Evolutionary conservation across 306 rosid genomes (phyloP).

Genomic region (Cicer yamashitae): DNA sequence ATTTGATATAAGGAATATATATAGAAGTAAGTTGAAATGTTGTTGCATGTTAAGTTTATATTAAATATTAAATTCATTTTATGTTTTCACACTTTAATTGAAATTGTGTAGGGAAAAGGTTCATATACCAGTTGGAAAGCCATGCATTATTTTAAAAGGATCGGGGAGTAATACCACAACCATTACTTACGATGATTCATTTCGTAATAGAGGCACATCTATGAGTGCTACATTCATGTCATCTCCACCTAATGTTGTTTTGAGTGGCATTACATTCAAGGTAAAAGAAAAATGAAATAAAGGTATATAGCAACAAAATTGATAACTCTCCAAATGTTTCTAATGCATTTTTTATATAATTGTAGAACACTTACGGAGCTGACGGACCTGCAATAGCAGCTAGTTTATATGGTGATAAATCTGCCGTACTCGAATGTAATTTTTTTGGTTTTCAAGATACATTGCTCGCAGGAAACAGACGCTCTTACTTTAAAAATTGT

Average conservation of each 20-base stretch:
- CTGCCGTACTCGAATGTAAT: neutral
- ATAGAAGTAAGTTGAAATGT: neutral
- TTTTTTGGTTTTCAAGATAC: neutral
- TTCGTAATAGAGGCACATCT: neutral
- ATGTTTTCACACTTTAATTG: neutral
- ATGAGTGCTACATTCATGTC: neutral
- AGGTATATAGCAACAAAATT: neutral
- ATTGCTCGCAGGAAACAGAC: neutral
- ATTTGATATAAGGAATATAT: neutral
- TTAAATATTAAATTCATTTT: neutral
- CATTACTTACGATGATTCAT: neutral
- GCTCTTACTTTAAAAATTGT: neutral
- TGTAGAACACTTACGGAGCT: neutral
- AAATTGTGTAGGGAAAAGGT: constrained; percentile 2
- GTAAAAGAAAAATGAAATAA: neutral
- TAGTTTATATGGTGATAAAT: neutral
- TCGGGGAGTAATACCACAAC: neutral
- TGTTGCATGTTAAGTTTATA: neutral
- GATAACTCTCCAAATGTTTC: neutral
- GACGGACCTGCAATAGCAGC: neutral
- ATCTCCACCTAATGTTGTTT: neutral
- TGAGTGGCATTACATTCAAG: neutral
- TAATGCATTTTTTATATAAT: neutral
- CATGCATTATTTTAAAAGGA: constrained; percentile 23
- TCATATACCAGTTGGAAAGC: neutral